phyloP scores from a whole-genome alignment of 1,139 yeast species.

The Yamadazyma triangularis region DNA sequence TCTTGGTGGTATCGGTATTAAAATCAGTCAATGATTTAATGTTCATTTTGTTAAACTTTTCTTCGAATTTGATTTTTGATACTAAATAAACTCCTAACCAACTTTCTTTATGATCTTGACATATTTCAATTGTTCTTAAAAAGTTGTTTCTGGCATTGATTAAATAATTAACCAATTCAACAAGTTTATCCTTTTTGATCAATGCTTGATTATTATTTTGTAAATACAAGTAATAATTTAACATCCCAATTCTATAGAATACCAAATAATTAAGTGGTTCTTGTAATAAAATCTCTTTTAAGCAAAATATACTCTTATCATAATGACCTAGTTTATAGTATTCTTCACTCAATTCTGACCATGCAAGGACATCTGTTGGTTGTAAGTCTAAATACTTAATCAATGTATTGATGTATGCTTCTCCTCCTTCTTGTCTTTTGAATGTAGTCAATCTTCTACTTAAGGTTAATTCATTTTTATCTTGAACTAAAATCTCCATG shows the following conservation, averaged over 20 bases:
- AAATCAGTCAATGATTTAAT: constrained; percentile 19
- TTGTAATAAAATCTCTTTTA: constrained; percentile 63
- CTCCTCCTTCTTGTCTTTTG: constrained; percentile 12
- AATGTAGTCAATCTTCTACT: constrained; percentile 34
- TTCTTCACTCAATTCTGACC: constrained; percentile 70
- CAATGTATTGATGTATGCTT: constrained; percentile 47
- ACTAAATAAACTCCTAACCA: constrained; percentile 70
- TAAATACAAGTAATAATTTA: constrained; percentile 19
- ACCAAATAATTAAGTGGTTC: constrained; percentile 73
- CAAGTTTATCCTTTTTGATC: constrained; percentile 21
- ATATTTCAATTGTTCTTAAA: constrained; percentile 69
- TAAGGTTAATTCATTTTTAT: constrained; percentile 32
- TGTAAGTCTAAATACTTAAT: constrained; percentile 45
- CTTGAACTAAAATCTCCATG: constrained; percentile 31
- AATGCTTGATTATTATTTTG: constrained; percentile 16
- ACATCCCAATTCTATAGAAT: constrained; percentile 55
- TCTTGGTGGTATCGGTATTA: constrained; percentile 18
- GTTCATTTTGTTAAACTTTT: constrained; percentile 16
- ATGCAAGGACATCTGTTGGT: constrained; percentile 72
- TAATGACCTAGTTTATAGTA: constrained; percentile 61
- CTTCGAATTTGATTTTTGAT: constrained; percentile 17
- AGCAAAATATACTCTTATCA: constrained; percentile 61
- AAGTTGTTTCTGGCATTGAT: constrained; percentile 49
- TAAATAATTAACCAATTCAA: constrained; percentile 22
- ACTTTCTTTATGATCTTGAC: constrained; percentile 62